phyloP scores from a whole-genome alignment of 1,139 yeast genomes.

The Hemisphaericaspora subhashii region DNA sequence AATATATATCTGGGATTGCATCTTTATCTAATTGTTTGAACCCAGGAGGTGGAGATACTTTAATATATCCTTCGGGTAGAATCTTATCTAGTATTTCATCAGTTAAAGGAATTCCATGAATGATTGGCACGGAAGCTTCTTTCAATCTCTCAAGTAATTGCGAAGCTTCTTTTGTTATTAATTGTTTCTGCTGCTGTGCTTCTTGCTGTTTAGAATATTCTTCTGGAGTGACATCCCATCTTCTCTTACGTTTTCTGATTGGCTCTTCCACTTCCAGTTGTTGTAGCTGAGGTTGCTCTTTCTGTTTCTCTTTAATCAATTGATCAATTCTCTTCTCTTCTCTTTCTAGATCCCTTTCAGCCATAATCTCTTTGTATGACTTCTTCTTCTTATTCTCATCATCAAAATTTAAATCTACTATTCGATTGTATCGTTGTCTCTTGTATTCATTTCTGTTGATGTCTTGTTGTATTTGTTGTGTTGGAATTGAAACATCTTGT shows the following conservation, averaged over 20 bases:
- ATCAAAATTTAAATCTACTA: constrained; percentile 24
- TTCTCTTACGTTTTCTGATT: constrained; percentile 26
- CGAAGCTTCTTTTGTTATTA: neutral
- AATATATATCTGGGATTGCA: constrained; percentile 34
- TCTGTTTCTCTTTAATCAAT: constrained; percentile 17
- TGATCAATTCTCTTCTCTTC: constrained; percentile 28
- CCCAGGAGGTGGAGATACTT: constrained; percentile 48
- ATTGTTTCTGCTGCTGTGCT: neutral
- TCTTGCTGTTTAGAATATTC: constrained; percentile 21
- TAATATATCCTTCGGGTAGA: constrained; percentile 55
- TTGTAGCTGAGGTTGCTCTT: constrained; percentile 9
- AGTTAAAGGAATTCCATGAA: constrained; percentile 48
- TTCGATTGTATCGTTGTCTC: constrained; percentile 23
- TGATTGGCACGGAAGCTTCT: constrained; percentile 34
- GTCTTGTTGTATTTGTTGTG: constrained; percentile 21
- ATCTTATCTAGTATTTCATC: constrained; percentile 51
- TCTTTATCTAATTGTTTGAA: constrained; percentile 34
- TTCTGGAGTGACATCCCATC: constrained; percentile 41
- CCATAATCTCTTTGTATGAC: constrained; percentile 40
- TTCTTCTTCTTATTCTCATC: constrained; percentile 17
- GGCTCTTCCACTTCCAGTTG: constrained; percentile 13
- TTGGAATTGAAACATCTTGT: constrained; percentile 21
- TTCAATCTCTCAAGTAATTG: constrained; percentile 9
- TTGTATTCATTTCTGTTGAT: constrained; percentile 22
- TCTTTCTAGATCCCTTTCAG: constrained; percentile 30